Conservation (phyloP, 2,329 filamentous ascomycete species). For the Penicillium sp. region DNA sequence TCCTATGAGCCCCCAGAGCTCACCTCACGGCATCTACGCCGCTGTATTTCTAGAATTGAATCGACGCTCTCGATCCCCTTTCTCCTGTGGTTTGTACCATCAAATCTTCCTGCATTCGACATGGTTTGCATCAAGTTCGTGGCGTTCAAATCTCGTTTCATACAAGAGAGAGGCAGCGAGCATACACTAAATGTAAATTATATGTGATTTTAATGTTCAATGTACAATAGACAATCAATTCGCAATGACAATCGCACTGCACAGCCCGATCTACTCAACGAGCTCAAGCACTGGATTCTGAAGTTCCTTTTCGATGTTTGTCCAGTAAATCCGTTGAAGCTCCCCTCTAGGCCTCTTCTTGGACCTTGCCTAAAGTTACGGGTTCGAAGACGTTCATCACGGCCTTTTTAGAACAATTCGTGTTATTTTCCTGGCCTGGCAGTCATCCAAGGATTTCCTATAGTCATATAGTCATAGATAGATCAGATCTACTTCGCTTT, state of each 20-base stretch:
- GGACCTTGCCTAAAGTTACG: no score
- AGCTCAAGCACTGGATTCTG: no score
- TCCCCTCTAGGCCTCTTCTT: no score
- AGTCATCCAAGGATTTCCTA: no score
- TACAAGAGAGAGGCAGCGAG: background rate
- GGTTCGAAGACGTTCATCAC: no score
- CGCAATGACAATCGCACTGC: background rate
- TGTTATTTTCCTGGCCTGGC: no score
- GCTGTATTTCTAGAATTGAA: conserved; percentile 12
- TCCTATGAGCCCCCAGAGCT: conserved; percentile 28
- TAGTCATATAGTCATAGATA: no score
- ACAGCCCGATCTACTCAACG: no score
- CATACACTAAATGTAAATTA: conserved; percentile 8
- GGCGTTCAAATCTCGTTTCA: conserved; percentile 12
- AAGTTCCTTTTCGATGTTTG: no score
- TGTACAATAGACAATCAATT: conserved; percentile 1
- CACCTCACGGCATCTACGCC: background rate
- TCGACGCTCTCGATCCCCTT: conserved; percentile 5
- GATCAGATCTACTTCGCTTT: conserved; percentile 52
- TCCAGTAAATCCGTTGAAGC: no score
- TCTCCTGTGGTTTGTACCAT: conserved; percentile 12
- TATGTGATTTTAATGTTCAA: conserved; percentile 1
- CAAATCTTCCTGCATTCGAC: conserved; percentile 3
- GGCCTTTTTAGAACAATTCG: no score
- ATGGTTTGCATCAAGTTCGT: conserved; percentile 14